These are phyloP conservation scores for Plasmopara halstedii DNA, from an alignment of 352 stramenopile genomes.

Conservation along the genomic window DNA sequence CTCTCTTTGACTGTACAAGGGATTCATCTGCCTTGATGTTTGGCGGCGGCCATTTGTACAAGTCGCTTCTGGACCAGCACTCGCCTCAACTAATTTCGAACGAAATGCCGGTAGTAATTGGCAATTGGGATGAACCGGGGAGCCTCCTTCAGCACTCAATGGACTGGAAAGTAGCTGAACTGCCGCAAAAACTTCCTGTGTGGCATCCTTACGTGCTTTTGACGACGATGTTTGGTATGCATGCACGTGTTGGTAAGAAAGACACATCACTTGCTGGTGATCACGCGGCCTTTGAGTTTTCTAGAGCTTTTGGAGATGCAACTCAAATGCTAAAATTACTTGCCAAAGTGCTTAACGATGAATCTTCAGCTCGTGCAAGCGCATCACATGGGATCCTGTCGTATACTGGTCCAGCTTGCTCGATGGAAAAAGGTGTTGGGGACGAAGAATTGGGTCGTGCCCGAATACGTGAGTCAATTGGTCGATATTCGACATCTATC, in stretches of 20 bases:
- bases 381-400: constrained; percentile 51
- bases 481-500: constrained; percentile 63
- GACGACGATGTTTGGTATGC: constrained; percentile 80
- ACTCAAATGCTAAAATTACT: constrained; percentile 82
- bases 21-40: constrained; percentile 77
- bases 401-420: constrained; percentile 25
- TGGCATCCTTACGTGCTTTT: constrained; percentile 82
- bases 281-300: constrained; percentile 51
- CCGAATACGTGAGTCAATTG: constrained; percentile 40
- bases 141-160: constrained; percentile 60
- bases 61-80: constrained; percentile 4
- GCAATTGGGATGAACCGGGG: constrained; percentile 77
- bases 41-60: constrained; percentile 37
- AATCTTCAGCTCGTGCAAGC: constrained; percentile 51
- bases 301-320: constrained; percentile 64
- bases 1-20: constrained; percentile 74
- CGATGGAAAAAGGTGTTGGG: constrained; percentile 6
- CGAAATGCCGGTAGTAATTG: constrained; percentile 69
- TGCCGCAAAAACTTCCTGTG: constrained; percentile 66
- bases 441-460: constrained; percentile 8
- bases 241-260: constrained; percentile 71
- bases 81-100: constrained; percentile 32
- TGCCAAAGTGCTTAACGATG: constrained; percentile 58
- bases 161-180: constrained; percentile 69
- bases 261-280: constrained; percentile 68